These are phyloP conservation scores for Flueggea neowawraea DNA, from an alignment of 441 rosid species.

Conservation along the genomic window DNA sequence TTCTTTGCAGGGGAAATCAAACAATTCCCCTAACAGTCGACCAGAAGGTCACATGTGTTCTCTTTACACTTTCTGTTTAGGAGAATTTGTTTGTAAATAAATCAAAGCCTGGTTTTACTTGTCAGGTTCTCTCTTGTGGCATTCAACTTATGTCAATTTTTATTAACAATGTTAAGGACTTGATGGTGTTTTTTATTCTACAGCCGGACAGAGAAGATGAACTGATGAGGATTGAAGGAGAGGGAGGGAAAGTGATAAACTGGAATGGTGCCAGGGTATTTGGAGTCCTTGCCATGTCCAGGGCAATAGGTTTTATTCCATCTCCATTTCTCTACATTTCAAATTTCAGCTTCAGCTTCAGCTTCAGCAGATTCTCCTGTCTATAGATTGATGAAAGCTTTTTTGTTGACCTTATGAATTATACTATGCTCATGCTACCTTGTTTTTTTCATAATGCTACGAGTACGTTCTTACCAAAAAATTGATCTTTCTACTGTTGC, in stretches of 20 bases:
- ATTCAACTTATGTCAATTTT: background rate
- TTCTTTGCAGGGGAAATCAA: conserved; percentile 49
- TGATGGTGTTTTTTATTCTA: conserved; percentile 19
- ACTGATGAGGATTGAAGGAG: conserved; percentile 54
- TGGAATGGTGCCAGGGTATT: conserved; percentile 72
- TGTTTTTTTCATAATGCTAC: too few relatives aligned
- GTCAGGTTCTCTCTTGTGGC: too few relatives aligned
- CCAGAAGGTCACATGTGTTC: conserved; percentile 40
- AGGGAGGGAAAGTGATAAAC: conserved; percentile 66
- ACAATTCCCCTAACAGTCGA: conserved; percentile 51
- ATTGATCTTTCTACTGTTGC: too few relatives aligned
- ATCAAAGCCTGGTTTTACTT: too few relatives aligned
- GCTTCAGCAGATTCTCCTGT: too few relatives aligned
- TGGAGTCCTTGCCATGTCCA: conserved; percentile 82
- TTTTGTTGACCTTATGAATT: too few relatives aligned
- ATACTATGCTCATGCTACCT: too few relatives aligned
- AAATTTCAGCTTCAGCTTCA: too few relatives aligned
- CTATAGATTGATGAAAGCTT: too few relatives aligned
- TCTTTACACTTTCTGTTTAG: too few relatives aligned
- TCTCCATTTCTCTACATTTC: conserved; percentile 8
- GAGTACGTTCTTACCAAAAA: too few relatives aligned
- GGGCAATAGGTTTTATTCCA: conserved; percentile 55
- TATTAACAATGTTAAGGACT: background rate
- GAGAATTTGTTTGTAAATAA: too few relatives aligned
- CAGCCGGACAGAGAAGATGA: conserved; percentile 71